Conservation (phyloP, 345 rosid genomes). For the Jatropha curcas region DNA sequence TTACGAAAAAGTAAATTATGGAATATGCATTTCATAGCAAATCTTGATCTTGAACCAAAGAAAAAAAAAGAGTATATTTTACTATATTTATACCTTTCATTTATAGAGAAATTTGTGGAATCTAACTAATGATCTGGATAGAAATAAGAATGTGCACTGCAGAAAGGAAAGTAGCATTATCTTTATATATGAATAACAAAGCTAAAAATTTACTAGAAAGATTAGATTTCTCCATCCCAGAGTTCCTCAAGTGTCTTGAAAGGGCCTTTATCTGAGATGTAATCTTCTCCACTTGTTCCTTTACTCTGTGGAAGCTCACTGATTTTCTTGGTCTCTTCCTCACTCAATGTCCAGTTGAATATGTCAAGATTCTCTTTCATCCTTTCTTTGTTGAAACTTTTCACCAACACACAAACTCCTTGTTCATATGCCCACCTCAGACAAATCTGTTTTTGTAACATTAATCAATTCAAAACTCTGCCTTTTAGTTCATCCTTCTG, state of each 20-base stretch:
- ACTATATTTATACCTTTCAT: too few species aligned
- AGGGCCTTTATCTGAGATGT: constrained; percentile 40
- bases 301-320: constrained; percentile 51
- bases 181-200: background rate
- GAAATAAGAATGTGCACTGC: background rate
- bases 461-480: background rate
- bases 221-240: constrained; percentile 51
- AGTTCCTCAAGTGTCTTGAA: constrained; percentile 41
- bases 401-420: constrained; percentile 54
- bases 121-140: constrained; percentile 1
- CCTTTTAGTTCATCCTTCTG: background rate
- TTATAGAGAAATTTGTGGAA: background rate
- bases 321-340: constrained; percentile 47
- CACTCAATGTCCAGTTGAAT: constrained; percentile 55
- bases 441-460: constrained; percentile 21
- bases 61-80: too few species aligned
- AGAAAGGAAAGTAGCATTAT: background rate
- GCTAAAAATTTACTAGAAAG: background rate
- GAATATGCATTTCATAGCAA: too few species aligned
- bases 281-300: constrained; percentile 32
- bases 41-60: too few species aligned
- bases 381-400: constrained; percentile 63
- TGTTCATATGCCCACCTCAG: constrained; percentile 66
- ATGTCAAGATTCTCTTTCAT: constrained; percentile 61
- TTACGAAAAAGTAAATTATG: too few species aligned